These are phyloP conservation scores for Persicaria tinctoria DNA, from an alignment of 148 eudicot species.

Conservation along the genomic window DNA sequence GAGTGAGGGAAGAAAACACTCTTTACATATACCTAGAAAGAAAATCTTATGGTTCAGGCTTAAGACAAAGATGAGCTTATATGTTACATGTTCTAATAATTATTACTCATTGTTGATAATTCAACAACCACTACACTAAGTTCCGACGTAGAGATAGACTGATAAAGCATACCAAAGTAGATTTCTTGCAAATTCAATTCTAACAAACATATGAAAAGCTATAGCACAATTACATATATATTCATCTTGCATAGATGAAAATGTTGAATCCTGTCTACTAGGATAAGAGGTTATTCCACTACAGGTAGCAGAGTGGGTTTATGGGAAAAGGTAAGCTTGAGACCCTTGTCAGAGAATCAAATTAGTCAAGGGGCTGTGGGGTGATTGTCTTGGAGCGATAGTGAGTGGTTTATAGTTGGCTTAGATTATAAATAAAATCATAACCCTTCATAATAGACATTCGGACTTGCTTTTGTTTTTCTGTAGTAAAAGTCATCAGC, in stretches of 20 bases:
- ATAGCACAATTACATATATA: neutral
- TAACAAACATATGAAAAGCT: neutral
- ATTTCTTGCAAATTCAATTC: neutral
- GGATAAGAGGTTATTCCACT: neutral
- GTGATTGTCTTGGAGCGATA: neutral
- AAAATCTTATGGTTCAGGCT: neutral
- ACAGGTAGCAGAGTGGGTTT: neutral
- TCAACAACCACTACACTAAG: neutral
- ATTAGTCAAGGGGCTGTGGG: neutral
- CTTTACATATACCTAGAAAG: conserved; percentile 69
- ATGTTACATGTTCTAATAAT: neutral
- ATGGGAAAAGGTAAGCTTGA: neutral
- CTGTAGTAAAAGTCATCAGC: neutral
- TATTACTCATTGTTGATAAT: neutral
- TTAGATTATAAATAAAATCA: neutral
- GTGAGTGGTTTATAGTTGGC: neutral
- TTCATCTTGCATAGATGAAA: neutral
- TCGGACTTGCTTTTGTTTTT: neutral
- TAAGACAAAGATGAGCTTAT: neutral
- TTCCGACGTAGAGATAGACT: neutral
- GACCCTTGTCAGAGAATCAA: neutral
- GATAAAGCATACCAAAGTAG: neutral
- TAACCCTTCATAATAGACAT: neutral
- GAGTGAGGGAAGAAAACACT: conserved; percentile 76
- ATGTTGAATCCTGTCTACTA: neutral